Conservation (phyloP, 306 rosid species). For the Acacia melanoxylon region DNA sequence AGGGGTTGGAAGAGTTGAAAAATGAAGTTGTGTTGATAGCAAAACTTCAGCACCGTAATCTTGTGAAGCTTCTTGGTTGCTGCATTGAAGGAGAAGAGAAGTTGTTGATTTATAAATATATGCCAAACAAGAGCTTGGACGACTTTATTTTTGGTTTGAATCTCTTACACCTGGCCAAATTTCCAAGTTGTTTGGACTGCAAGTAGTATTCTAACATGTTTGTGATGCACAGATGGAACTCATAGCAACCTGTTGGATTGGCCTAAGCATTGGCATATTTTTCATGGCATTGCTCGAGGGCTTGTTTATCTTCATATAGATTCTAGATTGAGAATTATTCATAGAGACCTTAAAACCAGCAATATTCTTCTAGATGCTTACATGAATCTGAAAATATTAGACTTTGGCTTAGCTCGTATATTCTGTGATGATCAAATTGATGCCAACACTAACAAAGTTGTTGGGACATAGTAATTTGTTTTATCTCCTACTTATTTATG, state of each 20-base stretch:
- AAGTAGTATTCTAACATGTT: slow-evolving; percentile 22
- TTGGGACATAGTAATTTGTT: not conserved
- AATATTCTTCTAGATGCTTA: slow-evolving; percentile 47
- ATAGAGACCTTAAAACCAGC: slow-evolving; percentile 55
- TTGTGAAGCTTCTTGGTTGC: slow-evolving; percentile 57
- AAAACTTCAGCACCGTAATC: slow-evolving; percentile 48
- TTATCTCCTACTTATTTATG: not conserved
- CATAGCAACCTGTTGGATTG: slow-evolving; percentile 36
- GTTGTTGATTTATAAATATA: slow-evolving; percentile 48
- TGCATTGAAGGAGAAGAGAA: slow-evolving; percentile 42
- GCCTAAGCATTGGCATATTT: slow-evolving; percentile 38
- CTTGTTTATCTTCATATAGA: slow-evolving; percentile 55
- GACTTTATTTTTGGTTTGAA: slow-evolving; percentile 34
- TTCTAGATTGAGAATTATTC: slow-evolving; percentile 55
- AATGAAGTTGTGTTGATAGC: slow-evolving; percentile 39
- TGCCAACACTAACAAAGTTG: not conserved
- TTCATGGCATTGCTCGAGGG: slow-evolving; percentile 48
- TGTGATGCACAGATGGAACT: slow-evolving; percentile 31
- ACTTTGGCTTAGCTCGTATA: slow-evolving; percentile 20
- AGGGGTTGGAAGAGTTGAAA: slow-evolving; percentile 49
- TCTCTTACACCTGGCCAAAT: not conserved
- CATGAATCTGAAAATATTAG: slow-evolving; percentile 53
- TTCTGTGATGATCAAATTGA: not conserved
- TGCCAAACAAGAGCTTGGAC: slow-evolving; percentile 50
- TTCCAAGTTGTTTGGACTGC: not conserved